Evolutionary conservation across 2,329 filamentous ascomycete genomes (phyloP).

Genomic region (Ophiostoma pallidulum): DNA sequence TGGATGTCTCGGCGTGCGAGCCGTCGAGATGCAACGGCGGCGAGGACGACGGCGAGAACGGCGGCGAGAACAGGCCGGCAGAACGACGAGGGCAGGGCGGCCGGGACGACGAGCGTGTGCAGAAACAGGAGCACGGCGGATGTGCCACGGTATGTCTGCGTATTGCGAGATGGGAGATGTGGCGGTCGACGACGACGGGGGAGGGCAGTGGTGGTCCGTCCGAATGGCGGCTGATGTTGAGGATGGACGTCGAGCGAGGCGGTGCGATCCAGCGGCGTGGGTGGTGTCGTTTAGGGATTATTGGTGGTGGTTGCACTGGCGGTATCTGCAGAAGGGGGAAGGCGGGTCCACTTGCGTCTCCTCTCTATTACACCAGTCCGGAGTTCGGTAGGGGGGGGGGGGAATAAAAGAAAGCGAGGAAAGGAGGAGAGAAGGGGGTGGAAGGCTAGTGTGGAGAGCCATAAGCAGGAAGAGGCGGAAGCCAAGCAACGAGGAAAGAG

Average conservation of each 20-base stretch:
- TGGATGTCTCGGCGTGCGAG: too few relatives aligned
- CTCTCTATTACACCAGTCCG: conserved; percentile 4
- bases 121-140: neutral
- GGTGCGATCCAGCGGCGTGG: neutral
- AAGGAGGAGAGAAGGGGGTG: neutral
- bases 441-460: too few relatives aligned
- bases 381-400: conserved; percentile 3
- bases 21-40: too few relatives aligned
- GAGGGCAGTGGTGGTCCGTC: too few relatives aligned
- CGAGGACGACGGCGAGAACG: too few relatives aligned
- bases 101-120: neutral
- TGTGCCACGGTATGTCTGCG: neutral
- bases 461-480: neutral
- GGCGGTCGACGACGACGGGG: neutral
- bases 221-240: too few relatives aligned
- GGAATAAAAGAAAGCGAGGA: neutral
- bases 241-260: neutral
- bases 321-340: conserved; percentile 3
- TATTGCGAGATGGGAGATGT: neutral
- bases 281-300: neutral
- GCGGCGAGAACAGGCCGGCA: too few relatives aligned
- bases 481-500: neutral
- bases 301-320: neutral
- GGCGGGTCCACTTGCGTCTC: conserved; percentile 6
- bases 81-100: neutral